Percentiles rank a stretch among this genome's conserved stretches.
These are phyloP conservation scores for Fusarium metavorans DNA, from an alignment of 2,329 filamentous ascomycete genomes.

Conservation along the genomic window DNA sequence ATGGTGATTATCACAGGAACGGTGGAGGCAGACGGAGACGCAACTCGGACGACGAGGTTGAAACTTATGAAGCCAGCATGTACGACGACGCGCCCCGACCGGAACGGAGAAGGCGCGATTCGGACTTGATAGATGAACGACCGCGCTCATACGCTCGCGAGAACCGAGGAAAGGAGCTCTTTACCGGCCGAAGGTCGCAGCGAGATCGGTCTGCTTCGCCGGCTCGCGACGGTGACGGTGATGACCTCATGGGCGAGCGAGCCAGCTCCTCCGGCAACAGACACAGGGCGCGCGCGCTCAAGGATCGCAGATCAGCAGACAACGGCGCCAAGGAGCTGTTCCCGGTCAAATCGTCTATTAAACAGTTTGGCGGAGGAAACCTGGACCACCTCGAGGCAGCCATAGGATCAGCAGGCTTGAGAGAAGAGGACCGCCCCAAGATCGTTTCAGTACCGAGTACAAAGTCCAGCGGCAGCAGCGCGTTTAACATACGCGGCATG, in stretches of 20 bases:
- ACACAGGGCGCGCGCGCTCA: conserved; percentile 50
- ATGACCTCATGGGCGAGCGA: conserved; percentile 52
- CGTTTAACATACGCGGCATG: conserved; percentile 71
- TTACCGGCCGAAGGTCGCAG: conserved; percentile 57
- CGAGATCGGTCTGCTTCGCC: conserved; percentile 68
- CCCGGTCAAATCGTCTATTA: conserved; percentile 48
- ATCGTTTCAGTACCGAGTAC: conserved; percentile 68
- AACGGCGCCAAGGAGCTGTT: conserved; percentile 55
- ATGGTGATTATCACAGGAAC: conserved; percentile 49
- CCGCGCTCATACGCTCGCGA: conserved; percentile 46
- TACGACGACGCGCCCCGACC: conserved; percentile 77
- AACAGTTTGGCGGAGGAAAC: conserved; percentile 44
- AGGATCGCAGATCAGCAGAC: conserved; percentile 46
- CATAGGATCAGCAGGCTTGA: conserved; percentile 53
- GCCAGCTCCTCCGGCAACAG: conserved; percentile 51
- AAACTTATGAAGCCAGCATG: conserved; percentile 79
- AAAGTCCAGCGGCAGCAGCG: conserved; percentile 51
- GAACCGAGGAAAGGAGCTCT: conserved; percentile 73
- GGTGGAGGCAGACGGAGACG: conserved; percentile 58
- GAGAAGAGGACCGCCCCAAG: conserved; percentile 59
- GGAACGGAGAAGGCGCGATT: conserved; percentile 41
- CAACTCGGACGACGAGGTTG: conserved; percentile 59
- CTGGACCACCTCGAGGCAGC: conserved; percentile 55
- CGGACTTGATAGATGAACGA: conserved; percentile 43
- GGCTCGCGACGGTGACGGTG: conserved; percentile 55